Evolutionary conservation across 2,329 filamentous ascomycete species (phyloP).

Genomic region (Diaporthe humulicola): DNA sequence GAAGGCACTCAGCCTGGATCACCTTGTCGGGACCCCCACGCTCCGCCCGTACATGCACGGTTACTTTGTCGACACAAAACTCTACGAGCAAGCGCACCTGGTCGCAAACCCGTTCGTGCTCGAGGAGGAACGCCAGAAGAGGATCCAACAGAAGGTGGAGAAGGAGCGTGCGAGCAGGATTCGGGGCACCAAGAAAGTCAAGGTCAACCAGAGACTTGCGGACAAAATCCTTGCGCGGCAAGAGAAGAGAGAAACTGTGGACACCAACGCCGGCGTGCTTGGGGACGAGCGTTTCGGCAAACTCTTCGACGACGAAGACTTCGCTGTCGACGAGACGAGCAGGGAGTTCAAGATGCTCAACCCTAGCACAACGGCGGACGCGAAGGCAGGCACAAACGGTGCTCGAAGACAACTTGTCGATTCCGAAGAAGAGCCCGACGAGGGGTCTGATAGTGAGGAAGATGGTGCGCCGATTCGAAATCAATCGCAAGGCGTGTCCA

Average conservation of each 20-base stretch:
- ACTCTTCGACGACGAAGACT: slow-evolving; percentile 94
- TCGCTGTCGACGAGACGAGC: slow-evolving; percentile 89
- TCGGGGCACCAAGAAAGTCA: slow-evolving; percentile 94
- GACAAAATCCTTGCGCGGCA: slow-evolving; percentile 79
- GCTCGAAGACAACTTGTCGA: slow-evolving; percentile 54
- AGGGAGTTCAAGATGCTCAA: slow-evolving; percentile 91
- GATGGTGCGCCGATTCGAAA: slow-evolving; percentile 49
- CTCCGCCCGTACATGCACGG: slow-evolving; percentile 98
- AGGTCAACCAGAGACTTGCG: slow-evolving; percentile 89
- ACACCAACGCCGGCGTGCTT: slow-evolving; percentile 76
- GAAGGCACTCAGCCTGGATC: slow-evolving; percentile 85
- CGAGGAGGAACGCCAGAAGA: slow-evolving; percentile 92
- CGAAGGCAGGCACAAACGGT: slow-evolving; percentile 46
- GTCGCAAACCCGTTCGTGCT: slow-evolving; percentile 95
- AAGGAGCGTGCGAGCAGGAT: slow-evolving; percentile 97
- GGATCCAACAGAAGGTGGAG: slow-evolving; percentile 94
- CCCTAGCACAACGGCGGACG: slow-evolving; percentile 78
- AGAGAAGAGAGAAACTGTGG: slow-evolving; percentile 70
- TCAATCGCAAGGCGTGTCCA: slow-evolving; percentile 59
- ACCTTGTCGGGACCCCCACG: slow-evolving; percentile 90
- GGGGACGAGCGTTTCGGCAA: slow-evolving; percentile 88
- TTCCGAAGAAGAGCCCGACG: slow-evolving; percentile 54
- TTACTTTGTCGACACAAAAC: slow-evolving; percentile 94
- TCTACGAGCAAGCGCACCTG: slow-evolving; percentile 94
- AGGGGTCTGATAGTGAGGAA: slow-evolving; percentile 58